A percentile compares a stretch with the other conserved stretches of the same genome.
phyloP scores from a whole-genome alignment of 768 basidiomycete species.

The Cytidiella melzeri region DNA sequence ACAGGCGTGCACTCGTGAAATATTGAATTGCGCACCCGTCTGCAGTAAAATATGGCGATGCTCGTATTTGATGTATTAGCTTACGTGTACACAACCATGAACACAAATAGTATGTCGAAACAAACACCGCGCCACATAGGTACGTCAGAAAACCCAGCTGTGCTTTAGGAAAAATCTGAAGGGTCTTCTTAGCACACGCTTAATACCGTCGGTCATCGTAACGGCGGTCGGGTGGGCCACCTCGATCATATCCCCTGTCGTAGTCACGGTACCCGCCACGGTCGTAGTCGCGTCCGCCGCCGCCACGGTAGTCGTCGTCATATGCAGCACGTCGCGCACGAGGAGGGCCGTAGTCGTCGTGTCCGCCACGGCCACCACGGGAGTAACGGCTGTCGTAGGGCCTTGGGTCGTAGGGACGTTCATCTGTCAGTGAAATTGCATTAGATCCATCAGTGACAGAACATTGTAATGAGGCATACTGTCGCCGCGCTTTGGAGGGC shows the following conservation, averaged over 20 bases:
- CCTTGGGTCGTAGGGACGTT: conserved; percentile 87
- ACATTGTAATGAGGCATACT: conserved; percentile 17
- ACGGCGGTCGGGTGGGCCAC: conserved; percentile 34
- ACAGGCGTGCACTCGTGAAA: too few relatives aligned
- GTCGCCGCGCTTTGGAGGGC: conserved; percentile 79
- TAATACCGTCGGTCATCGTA: conserved; percentile 41
- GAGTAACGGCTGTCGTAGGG: conserved; percentile 87
- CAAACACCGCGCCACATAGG: neutral
- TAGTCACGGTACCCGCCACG: conserved; percentile 39
- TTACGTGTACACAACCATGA: neutral
- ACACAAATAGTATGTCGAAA: neutral
- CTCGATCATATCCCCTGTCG: conserved; percentile 33
- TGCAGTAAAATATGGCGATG: too few relatives aligned
- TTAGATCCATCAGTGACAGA: conserved; percentile 1
- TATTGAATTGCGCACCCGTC: too few relatives aligned
- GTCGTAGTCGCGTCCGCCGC: conserved; percentile 27
- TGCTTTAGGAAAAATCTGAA: neutral
- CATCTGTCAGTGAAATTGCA: conserved; percentile 43
- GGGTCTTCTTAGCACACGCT: conserved; percentile 11
- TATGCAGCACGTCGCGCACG: conserved; percentile 42
- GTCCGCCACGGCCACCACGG: conserved; percentile 34
- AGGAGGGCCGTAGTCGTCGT: conserved; percentile 27
- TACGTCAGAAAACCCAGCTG: neutral
- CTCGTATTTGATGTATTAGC: neutral
- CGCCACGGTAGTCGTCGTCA: conserved; percentile 33